Base-by-base conservation (phyloP, 768 basidiomycete genomes). In the Russula abietina region DNA sequence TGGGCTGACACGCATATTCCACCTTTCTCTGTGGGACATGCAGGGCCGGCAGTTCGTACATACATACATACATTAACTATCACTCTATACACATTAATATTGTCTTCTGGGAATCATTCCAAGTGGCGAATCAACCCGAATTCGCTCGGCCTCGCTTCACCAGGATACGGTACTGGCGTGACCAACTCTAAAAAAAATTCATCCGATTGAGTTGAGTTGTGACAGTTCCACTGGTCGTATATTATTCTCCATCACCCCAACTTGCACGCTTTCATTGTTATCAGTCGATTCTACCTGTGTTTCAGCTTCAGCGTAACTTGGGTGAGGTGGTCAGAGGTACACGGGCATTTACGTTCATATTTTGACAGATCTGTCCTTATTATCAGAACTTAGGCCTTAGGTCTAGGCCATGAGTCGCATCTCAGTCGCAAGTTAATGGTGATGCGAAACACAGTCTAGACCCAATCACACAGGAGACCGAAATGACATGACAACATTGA, bases 1-100 rank as follows among this genome's bases (percentile, higher is more conserved):
- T 49, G 59, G 33, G 36, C 53, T 26, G 33, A 52, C 50, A 46
- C 33, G 65, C 62, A 48, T 64, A 26, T 63, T 51, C 52, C n/a
- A 26, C 45, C 24, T 10, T 45, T 56, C 19, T 55, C 22, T 24
- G 48, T 57, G 43, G 58, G 58, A 57, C 33, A 57, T 55, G 67
- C 58, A 67, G 65, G n/a, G 67, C 65, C 55, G 67, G 67, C 12
- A 51, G 67, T 62, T 67, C 67, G 57, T 56, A 67, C 67, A 67
- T 50, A 4, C 38, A 22, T 60, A 2, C n/a, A n/a, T n/a, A n/a
- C 2, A 7, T 30, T n/a, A n/a, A n/a, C n/a, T n/a, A n/a, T n/a
- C n/a, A 24, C 48, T 49, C 11, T 32, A 33, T n/a, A n/a, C 30
- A 24, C 50, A 19, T n/a, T n/a, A n/a, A n/a, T n/a, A n/a, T n/a